A percentile compares a stretch with the other conserved stretches of the same genome.
phyloP scores from a whole-genome alignment of 2,329 filamentous ascomycete species.

The Talaromyces funiculosus region DNA sequence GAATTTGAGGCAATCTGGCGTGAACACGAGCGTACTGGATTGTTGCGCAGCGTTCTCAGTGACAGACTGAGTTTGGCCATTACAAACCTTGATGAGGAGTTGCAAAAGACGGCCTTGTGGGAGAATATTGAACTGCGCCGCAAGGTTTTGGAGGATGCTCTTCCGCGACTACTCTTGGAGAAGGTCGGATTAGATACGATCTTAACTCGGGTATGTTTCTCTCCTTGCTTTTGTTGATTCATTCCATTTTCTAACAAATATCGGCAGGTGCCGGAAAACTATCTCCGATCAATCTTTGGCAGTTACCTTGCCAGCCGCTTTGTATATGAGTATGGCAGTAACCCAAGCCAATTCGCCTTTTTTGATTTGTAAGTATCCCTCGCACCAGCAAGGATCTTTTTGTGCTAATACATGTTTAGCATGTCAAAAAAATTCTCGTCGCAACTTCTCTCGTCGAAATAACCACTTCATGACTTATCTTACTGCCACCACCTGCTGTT shows the following conservation, averaged over 20 bases:
- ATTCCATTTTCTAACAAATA: neutral
- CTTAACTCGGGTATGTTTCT: slow-evolving; percentile 61
- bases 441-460: slow-evolving; percentile 6
- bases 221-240: neutral
- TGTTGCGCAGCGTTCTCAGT: slow-evolving; percentile 76
- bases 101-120: slow-evolving; percentile 92
- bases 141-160: slow-evolving; percentile 74
- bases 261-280: slow-evolving; percentile 72
- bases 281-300: slow-evolving; percentile 91
- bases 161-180: slow-evolving; percentile 75
- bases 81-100: slow-evolving; percentile 91
- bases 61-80: slow-evolving; percentile 89
- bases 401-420: slow-evolving; percentile 17
- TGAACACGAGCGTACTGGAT: slow-evolving; percentile 76
- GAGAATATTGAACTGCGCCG: slow-evolving; percentile 70
- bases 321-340: slow-evolving; percentile 90
- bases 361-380: slow-evolving; percentile 79
- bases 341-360: slow-evolving; percentile 93
- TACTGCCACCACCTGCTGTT: neutral
- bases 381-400: neutral
- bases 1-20: slow-evolving; percentile 99
- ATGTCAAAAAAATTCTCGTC: slow-evolving; percentile 32
- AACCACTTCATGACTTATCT: neutral
- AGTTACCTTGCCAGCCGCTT: slow-evolving; percentile 93
- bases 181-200: slow-evolving; percentile 91